Conservation (phyloP, 2,329 filamentous ascomycete species). For the Colletotrichum aenigma region DNA sequence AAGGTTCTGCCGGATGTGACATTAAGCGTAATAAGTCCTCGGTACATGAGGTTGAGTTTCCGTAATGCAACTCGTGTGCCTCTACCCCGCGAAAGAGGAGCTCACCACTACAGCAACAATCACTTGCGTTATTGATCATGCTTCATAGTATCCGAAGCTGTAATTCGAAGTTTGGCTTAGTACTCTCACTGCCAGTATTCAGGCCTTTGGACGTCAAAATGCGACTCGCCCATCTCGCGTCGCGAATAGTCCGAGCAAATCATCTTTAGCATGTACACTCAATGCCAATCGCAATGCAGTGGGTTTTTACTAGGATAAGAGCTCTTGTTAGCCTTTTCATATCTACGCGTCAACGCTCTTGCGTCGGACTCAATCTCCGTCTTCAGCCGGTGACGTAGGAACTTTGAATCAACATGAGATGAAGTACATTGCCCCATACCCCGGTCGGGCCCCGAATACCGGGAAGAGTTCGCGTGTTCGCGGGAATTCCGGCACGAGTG, state of each 20-base stretch:
- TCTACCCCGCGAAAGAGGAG: neutral
- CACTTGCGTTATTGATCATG: neutral
- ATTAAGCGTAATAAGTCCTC: neutral
- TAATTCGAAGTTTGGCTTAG: neutral
- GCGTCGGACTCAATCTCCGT: neutral
- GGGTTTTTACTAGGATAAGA: neutral
- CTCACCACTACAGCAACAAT: neutral
- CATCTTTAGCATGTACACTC: neutral
- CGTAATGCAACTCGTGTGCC: neutral
- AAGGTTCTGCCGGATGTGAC: neutral
- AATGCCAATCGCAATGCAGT: neutral
- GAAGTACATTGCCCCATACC: neutral
- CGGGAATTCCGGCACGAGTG: neutral
- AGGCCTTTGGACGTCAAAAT: neutral
- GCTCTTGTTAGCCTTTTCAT: neutral
- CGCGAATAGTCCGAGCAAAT: neutral
- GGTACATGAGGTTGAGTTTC: neutral
- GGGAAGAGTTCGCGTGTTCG: neutral
- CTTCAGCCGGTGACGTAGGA: neutral
- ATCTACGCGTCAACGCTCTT: neutral
- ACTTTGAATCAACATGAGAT: neutral
- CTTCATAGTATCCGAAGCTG: neutral
- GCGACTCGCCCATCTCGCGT: neutral
- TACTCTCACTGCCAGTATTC: neutral
- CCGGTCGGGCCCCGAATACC: neutral